Evolutionary conservation across 2,329 filamentous ascomycete species (phyloP).

Genomic region (Alternaria incomplexa): DNA sequence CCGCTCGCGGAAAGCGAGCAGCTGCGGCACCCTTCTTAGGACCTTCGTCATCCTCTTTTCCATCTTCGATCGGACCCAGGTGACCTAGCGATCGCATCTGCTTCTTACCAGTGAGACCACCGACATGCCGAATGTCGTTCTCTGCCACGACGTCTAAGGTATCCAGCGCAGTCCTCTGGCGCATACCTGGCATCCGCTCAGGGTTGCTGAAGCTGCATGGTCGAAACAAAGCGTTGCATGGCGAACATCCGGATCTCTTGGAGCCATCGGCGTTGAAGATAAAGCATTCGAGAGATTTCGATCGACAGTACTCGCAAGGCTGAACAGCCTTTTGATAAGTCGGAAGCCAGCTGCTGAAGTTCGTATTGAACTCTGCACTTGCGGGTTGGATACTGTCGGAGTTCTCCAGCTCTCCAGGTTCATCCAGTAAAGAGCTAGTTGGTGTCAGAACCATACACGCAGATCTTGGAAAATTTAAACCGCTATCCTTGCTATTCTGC

Average conservation of each 20-base stretch:
- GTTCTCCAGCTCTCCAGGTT: conserved; percentile 9
- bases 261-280: conserved; percentile 48
- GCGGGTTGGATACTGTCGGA: conserved; percentile 9
- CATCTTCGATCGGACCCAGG: conserved; percentile 44
- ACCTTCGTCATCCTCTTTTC: conserved; percentile 31
- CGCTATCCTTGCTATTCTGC: neutral
- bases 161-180: conserved; percentile 50
- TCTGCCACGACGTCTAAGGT: conserved; percentile 57
- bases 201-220: conserved; percentile 55
- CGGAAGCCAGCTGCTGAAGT: conserved; percentile 56
- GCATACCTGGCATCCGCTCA: conserved; percentile 36
- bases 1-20: conserved; percentile 74
- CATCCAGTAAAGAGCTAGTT: conserved; percentile 2
- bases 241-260: conserved; percentile 52
- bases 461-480: neutral
- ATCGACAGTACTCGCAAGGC: conserved; percentile 57
- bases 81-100: conserved; percentile 45
- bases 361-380: conserved; percentile 44
- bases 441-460: conserved; percentile 10
- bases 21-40: conserved; percentile 44
- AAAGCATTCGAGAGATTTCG: conserved; percentile 56
- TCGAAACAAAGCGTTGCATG: conserved; percentile 56
- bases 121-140: conserved; percentile 41
- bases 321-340: conserved; percentile 54
- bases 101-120: conserved; percentile 48